A percentile compares a stretch with the other conserved stretches of the same genome.
These are phyloP conservation scores for Xylariaceae sp. DNA, from an alignment of 2,329 filamentous ascomycete genomes.

Conservation along the genomic window DNA sequence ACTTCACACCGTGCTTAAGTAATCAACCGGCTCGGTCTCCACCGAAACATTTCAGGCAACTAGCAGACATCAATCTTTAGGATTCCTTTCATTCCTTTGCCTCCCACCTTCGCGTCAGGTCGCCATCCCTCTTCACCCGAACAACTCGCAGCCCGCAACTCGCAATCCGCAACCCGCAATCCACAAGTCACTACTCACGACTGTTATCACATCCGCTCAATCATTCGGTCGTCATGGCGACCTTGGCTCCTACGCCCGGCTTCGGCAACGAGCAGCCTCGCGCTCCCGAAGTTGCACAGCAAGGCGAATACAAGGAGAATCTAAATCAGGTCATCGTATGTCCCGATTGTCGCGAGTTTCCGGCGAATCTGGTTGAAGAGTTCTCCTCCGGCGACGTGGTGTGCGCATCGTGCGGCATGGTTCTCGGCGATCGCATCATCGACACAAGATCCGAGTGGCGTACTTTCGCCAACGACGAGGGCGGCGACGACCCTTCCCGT, in stretches of 20 bases:
- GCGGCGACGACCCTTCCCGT: conserved; percentile 95
- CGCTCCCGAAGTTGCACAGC: too few relatives aligned
- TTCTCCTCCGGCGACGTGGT: conserved; percentile 92
- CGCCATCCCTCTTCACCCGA: not conserved
- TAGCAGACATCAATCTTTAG: conserved; percentile 8
- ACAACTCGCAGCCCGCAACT: not conserved
- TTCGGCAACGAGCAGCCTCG: not conserved
- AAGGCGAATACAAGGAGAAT: conserved; percentile 71
- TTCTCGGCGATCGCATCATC: conserved; percentile 87
- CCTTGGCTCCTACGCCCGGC: conserved; percentile 18
- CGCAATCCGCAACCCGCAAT: too few relatives aligned
- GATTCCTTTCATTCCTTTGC: conserved; percentile 7
- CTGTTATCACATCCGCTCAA: too few relatives aligned
- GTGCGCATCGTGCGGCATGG: conserved; percentile 87
- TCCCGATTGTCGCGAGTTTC: conserved; percentile 85
- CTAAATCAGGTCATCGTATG: conserved; percentile 85
- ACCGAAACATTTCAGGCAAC: conserved; percentile 18
- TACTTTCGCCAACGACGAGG: conserved; percentile 97
- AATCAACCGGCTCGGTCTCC: too few relatives aligned
- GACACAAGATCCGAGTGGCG: conserved; percentile 98
- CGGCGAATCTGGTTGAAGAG: conserved; percentile 92
- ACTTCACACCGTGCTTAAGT: too few relatives aligned
- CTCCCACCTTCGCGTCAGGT: conserved; percentile 5
- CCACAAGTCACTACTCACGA: too few relatives aligned
- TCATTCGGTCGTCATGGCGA: too few relatives aligned